Base-by-base conservation (phyloP, 345 rosid species). In the Euphorbia tirucalli region DNA sequence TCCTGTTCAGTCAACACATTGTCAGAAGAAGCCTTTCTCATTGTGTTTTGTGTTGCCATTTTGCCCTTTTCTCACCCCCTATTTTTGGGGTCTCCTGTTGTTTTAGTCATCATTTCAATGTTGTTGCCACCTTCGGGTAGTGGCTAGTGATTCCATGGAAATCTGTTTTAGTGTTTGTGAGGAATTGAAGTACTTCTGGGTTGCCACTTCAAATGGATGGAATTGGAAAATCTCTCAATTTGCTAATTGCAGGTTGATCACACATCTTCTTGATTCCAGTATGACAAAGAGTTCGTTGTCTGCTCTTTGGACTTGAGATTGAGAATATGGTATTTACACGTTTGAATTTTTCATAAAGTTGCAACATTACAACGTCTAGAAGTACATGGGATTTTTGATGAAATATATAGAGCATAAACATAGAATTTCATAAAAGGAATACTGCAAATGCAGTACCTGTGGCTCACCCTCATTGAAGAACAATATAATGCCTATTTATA, bases 251-350 rank as follows among this genome's bases (percentile, higher is more conserved):
- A n/a, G n/a, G 89, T 79, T 81, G 86, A 90, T 87, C 88, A 90
- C 78, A 72, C 61, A 68, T 81, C 93, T 66, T 87, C 89, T 75
- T 91, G 89, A 61, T 87, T 79, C 75, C 90, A 81, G 74, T 86
- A 88, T 66, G 96, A 92, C 75, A 92, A 85, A 71, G 97, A 90
- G 80, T 90, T 92, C 75, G 75, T 90, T n/a, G 93, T 90, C 41
- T 92, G 97, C 73, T 80, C 92, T 55, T 86, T 92, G 72, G 97
- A 92, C 79, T 77, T n/a, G n/a, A n/a, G n/a, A 49, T 25, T 56
- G 11, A 58, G 22, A 66, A 54, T 61, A 57, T 31, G 7, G 27
- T 71, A 72, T 77, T 71, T 35, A n/a, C n/a, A n/a, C n/a, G n/a
- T n/a, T n/a, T n/a, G n/a, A n/a, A n/a, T n/a, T n/a, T n/a, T n/a